Percentiles rank a stretch among this genome's conserved stretches.
Evolutionary conservation across 306 rosid species (phyloP).

Genomic region (Quercus aquifolioides): DNA sequence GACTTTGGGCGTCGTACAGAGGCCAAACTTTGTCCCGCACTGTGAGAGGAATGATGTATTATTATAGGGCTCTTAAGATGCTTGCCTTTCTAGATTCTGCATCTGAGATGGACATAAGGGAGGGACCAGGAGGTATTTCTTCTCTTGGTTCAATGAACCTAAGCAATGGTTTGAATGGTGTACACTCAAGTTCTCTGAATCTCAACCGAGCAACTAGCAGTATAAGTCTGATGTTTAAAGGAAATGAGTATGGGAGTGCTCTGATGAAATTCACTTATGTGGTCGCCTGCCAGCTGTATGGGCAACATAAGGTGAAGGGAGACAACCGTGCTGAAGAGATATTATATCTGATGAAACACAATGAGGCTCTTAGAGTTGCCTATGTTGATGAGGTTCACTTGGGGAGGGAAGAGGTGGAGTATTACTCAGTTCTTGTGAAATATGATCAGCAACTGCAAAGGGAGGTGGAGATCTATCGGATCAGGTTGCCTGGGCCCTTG

Average conservation of each 20-base stretch:
- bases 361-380: constrained; percentile 95
- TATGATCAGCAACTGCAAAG: constrained; percentile 66
- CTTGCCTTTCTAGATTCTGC: constrained; percentile 87
- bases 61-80: constrained; percentile 83
- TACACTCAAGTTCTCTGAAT: constrained; percentile 29
- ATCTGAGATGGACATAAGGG: constrained; percentile 63
- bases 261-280: constrained; percentile 89
- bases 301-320: constrained; percentile 65
- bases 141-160: constrained; percentile 49
- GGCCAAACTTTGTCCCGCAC: constrained; percentile 96
- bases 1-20: constrained; percentile 88
- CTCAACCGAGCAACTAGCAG: constrained; percentile 52
- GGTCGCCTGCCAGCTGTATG: constrained; percentile 87
- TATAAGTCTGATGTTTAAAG: constrained; percentile 53
- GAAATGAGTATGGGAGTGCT: constrained; percentile 73
- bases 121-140: constrained; percentile 47
- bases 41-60: constrained; percentile 96
- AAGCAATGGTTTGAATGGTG: constrained; percentile 37
- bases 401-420: constrained; percentile 70
- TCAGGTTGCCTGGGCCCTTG: constrained; percentile 88
- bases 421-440: constrained; percentile 90
- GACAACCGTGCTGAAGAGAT: constrained; percentile 87
- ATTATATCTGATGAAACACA: constrained; percentile 67
- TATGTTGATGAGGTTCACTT: constrained; percentile 75
- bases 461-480: constrained; percentile 84